A percentile compares a stretch with the other conserved stretches of the same genome.
These are phyloP conservation scores for Fusarium sp. DNA, from an alignment of 2,329 filamentous ascomycete genomes.

Conservation along the genomic window DNA sequence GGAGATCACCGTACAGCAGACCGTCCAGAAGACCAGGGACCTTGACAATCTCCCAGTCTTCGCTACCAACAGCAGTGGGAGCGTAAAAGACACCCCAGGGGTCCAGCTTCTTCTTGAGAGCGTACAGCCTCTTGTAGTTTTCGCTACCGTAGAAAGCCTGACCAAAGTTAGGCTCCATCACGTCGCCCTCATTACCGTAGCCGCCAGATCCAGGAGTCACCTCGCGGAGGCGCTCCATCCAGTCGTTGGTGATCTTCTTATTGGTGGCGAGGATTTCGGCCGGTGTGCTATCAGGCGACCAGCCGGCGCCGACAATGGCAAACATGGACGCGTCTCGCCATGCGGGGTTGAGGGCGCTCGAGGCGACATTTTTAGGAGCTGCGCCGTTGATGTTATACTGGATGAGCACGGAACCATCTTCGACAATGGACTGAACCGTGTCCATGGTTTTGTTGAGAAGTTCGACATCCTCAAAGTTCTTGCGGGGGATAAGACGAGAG, in stretches of 20 bases:
- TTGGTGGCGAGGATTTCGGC: constrained; percentile 40
- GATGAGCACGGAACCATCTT: constrained; percentile 40
- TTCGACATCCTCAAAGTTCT: constrained; percentile 37
- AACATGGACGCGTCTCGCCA: constrained; percentile 58
- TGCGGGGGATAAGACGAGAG: constrained; percentile 56
- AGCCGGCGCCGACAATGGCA: constrained; percentile 44
- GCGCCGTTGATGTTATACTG: constrained; percentile 42
- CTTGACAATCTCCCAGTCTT: constrained; percentile 26
- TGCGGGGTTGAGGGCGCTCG: constrained; percentile 56
- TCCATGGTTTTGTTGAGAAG: constrained; percentile 36
- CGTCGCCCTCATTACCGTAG: constrained; percentile 50
- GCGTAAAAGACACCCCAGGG: constrained; percentile 45
- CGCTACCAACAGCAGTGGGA: constrained; percentile 30
- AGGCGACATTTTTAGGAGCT: constrained; percentile 27
- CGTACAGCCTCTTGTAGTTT: constrained; percentile 44
- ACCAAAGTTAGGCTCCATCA: constrained; percentile 48
- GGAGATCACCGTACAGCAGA: constrained; percentile 16
- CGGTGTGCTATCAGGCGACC: constrained; percentile 18
- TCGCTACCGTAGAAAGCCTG: constrained; percentile 44
- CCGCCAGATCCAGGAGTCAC: constrained; percentile 39
- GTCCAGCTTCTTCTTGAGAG: constrained; percentile 49
- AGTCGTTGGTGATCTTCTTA: constrained; percentile 39
- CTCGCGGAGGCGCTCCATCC: constrained; percentile 23
- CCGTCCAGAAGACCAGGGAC: constrained; percentile 6
- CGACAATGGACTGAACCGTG: constrained; percentile 34